Conservation (phyloP, 495 filamentous ascomycete species). For the Trichoderma virens region DNA sequence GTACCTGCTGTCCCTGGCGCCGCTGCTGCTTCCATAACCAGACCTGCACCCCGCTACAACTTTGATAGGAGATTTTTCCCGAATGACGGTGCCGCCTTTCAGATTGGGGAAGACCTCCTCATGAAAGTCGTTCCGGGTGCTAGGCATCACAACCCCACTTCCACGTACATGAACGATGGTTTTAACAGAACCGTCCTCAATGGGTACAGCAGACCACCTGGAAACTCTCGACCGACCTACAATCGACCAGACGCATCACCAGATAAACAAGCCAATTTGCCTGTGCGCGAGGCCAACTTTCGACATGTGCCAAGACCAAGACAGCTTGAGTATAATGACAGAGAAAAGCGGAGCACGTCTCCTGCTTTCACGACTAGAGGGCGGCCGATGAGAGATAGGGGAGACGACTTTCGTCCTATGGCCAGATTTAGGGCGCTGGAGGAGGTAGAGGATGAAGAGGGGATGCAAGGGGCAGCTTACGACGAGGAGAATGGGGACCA, state of each 20-base stretch:
- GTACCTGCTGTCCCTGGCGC: background rate
- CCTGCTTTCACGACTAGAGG: background rate
- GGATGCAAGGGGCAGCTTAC: background rate
- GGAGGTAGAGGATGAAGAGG: background rate
- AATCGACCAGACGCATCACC: background rate
- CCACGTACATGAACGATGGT: slow-evolving; percentile 5
- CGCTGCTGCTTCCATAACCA: background rate
- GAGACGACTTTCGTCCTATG: background rate
- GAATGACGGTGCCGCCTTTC: background rate
- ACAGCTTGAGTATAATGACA: background rate
- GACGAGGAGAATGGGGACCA: slow-evolving; percentile 1
- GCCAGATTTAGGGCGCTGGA: background rate
- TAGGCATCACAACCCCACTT: background rate
- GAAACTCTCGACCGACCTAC: background rate
- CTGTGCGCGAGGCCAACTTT: background rate
- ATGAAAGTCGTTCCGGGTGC: background rate
- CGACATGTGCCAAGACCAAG: background rate
- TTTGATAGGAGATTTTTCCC: background rate
- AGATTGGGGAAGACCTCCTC: background rate
- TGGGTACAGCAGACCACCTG: background rate
- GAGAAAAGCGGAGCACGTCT: background rate
- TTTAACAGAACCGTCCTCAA: background rate
- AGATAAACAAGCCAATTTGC: background rate
- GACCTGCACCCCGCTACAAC: background rate
- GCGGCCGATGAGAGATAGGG: background rate